These are phyloP conservation scores for Mycena galericulata DNA, from an alignment of 768 basidiomycete genomes.

Conservation along the genomic window DNA sequence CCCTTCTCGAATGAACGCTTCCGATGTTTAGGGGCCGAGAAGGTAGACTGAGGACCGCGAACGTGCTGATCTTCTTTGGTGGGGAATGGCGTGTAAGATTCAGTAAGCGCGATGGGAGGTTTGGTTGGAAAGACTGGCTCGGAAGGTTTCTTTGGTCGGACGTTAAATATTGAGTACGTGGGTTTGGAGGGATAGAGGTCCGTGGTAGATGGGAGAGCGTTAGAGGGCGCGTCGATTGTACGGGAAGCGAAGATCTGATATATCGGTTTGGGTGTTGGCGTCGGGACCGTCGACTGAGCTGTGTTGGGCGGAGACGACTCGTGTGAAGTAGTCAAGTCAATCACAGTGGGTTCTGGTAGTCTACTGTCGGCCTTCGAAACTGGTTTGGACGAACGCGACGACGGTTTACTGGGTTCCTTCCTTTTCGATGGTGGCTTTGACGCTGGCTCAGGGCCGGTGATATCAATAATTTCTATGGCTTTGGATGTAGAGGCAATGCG, in stretches of 20 bases:
- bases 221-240: slow-evolving; percentile 1
- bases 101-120: neutral
- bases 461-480: slow-evolving; percentile 5
- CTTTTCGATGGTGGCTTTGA: slow-evolving; percentile 12
- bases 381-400: slow-evolving; percentile 5
- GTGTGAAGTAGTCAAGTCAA: slow-evolving; percentile 52
- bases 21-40: slow-evolving; percentile 32
- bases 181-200: slow-evolving; percentile 41
- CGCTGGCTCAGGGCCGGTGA: slow-evolving; percentile 1
- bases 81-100: slow-evolving; percentile 59
- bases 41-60: slow-evolving; percentile 65
- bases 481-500: slow-evolving; percentile 20
- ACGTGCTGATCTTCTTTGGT: slow-evolving; percentile 67
- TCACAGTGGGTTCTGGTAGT: slow-evolving; percentile 56
- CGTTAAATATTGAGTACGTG: slow-evolving; percentile 60
- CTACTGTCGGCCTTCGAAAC: slow-evolving; percentile 41
- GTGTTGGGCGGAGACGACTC: slow-evolving; percentile 2
- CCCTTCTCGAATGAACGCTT: slow-evolving; percentile 10
- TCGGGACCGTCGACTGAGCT: neutral
- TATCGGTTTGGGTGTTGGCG: slow-evolving; percentile 28
- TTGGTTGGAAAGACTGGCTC: slow-evolving; percentile 12
- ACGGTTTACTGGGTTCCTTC: slow-evolving; percentile 10
- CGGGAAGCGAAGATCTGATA: slow-evolving; percentile 20
- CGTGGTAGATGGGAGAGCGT: neutral
- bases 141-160: slow-evolving; percentile 40